These are phyloP conservation scores for Arthroderma sp. DNA, from an alignment of 2,329 filamentous ascomycete species.

Conservation along the genomic window DNA sequence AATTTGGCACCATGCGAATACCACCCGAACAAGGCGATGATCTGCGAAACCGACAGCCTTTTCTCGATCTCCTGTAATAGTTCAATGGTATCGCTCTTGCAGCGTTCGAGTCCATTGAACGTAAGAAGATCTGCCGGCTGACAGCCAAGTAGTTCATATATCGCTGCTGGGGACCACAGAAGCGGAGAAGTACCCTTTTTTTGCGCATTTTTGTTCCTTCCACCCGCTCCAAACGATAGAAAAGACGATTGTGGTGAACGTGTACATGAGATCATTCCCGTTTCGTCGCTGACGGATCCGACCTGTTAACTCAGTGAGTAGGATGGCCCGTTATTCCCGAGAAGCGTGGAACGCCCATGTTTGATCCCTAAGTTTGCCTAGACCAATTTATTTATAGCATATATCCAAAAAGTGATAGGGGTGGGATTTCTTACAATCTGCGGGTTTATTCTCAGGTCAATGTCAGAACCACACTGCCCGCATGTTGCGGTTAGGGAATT, in stretches of 20 bases:
- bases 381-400: neutral
- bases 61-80: constrained; percentile 4
- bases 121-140: constrained; percentile 23
- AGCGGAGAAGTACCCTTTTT: constrained; percentile 26
- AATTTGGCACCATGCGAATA: constrained; percentile 3
- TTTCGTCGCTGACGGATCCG: constrained; percentile 27
- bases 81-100: neutral
- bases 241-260: constrained; percentile 27
- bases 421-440: constrained; percentile 8
- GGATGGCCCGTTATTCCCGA: neutral
- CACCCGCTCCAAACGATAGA: neutral
- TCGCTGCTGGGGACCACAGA: constrained; percentile 32
- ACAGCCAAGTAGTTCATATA: constrained; percentile 34
- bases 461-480: constrained; percentile 7
- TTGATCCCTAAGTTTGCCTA: neutral
- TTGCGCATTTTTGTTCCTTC: neutral
- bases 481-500: constrained; percentile 20
- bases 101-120: neutral
- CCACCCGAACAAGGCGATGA: constrained; percentile 11
- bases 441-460: constrained; percentile 10
- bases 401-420: neutral
- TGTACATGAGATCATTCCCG: constrained; percentile 23
- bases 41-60: constrained; percentile 7
- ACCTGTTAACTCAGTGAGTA: constrained; percentile 2
- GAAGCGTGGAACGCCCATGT: no score